Evolutionary conservation across 768 basidiomycete species (phyloP).

Genomic region (Collybia nuda): DNA sequence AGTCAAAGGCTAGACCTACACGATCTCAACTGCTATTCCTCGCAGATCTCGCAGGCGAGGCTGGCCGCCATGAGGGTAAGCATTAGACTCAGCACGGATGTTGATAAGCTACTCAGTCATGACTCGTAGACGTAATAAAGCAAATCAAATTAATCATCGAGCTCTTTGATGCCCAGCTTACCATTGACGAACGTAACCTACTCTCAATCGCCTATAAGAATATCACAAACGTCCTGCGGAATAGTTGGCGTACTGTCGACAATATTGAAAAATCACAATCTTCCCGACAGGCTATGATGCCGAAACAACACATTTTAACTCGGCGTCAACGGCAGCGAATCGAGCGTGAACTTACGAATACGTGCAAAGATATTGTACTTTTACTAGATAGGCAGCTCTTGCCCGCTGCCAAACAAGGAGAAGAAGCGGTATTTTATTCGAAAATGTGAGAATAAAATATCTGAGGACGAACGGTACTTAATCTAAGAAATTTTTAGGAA

Average conservation of each 20-base stretch:
- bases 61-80: conserved; percentile 85
- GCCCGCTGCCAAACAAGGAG: conserved; percentile 62
- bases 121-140: conserved; percentile 62
- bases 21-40: conserved; percentile 51
- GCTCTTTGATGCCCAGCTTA: conserved; percentile 65
- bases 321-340: conserved; percentile 73
- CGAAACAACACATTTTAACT: conserved; percentile 63
- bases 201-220: conserved; percentile 92
- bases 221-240: conserved; percentile 78
- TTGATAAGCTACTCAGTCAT: not conserved
- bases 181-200: conserved; percentile 85
- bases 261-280: conserved; percentile 70
- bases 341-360: conserved; percentile 71
- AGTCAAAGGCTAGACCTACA: conserved; percentile 17
- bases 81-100: not conserved
- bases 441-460: conserved; percentile 63
- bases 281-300: conserved; percentile 32
- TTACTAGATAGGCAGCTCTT: conserved; percentile 56
- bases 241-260: conserved; percentile 83
- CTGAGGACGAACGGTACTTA: no score
- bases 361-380: conserved; percentile 78
- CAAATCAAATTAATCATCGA: conserved; percentile 78
- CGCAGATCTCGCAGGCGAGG: conserved; percentile 85
- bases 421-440: conserved; percentile 87
- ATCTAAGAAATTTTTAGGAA: conserved; percentile 17